A percentile compares a stretch with the other conserved stretches of the same genome.
Conservation (phyloP, 352 stramenopile species). For the Globisporangium echinulatum region DNA sequence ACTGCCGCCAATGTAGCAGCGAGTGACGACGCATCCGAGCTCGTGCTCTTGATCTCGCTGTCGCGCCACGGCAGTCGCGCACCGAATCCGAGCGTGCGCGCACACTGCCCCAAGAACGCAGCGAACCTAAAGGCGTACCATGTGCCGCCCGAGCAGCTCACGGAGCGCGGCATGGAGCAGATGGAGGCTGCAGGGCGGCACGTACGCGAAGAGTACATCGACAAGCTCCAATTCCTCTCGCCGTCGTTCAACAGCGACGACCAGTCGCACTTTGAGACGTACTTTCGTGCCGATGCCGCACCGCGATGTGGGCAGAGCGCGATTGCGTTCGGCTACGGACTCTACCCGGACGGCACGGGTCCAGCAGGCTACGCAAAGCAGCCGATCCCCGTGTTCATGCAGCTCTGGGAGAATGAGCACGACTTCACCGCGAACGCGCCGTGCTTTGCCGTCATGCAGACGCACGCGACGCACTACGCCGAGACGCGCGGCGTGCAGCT, state of each 20-base stretch:
- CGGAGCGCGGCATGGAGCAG: slow-evolving; percentile 64
- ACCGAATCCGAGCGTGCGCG: slow-evolving; percentile 56
- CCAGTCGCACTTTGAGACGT: slow-evolving; percentile 57
- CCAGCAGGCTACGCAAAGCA: slow-evolving; percentile 50
- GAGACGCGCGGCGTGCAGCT: slow-evolving; percentile 27
- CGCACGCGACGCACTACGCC: slow-evolving; percentile 43
- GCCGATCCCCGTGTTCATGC: slow-evolving; percentile 73
- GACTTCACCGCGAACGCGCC: slow-evolving; percentile 70
- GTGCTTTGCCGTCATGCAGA: slow-evolving; percentile 53
- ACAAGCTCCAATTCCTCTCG: slow-evolving; percentile 53
- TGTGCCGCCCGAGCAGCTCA: slow-evolving; percentile 68
- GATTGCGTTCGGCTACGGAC: slow-evolving; percentile 54
- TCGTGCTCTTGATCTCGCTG: slow-evolving; percentile 61
- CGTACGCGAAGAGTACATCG: slow-evolving; percentile 68
- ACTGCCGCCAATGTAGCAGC: background rate
- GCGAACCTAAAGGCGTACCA: slow-evolving; percentile 49
- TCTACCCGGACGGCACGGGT: slow-evolving; percentile 64
- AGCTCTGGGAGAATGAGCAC: slow-evolving; percentile 71
- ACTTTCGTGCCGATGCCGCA: slow-evolving; percentile 65
- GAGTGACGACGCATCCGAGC: slow-evolving; percentile 28
- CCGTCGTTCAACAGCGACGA: slow-evolving; percentile 59
- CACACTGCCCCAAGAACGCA: slow-evolving; percentile 59
- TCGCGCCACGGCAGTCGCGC: slow-evolving; percentile 70
- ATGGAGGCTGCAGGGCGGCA: slow-evolving; percentile 54
- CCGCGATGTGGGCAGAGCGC: slow-evolving; percentile 68